These are phyloP conservation scores for Olyra latifolia DNA, from an alignment of 176 grass and related monocot genomes.

Conservation along the genomic window DNA sequence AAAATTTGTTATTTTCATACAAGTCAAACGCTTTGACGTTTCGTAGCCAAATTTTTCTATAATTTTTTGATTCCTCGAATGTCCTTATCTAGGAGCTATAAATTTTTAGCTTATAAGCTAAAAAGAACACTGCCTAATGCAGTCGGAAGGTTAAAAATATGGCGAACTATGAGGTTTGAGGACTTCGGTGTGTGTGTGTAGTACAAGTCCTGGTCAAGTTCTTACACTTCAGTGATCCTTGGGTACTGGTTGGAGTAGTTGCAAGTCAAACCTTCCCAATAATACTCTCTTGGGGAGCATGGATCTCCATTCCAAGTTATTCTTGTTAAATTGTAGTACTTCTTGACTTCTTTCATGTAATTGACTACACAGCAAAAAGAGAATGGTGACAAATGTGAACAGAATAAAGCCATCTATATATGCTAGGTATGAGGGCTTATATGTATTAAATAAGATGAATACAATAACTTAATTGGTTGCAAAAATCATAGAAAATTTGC, in stretches of 20 bases:
- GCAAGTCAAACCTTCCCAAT: conserved; percentile 27
- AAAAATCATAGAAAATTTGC: too few relatives aligned
- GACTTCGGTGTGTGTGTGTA: too few relatives aligned
- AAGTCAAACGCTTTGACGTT: too few relatives aligned
- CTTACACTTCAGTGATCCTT: conserved; percentile 12
- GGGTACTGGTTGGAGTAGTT: conserved; percentile 11
- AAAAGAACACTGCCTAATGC: too few relatives aligned
- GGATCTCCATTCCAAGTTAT: conserved; percentile 38
- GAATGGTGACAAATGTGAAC: not conserved
- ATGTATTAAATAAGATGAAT: not conserved
- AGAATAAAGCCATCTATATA: not conserved
- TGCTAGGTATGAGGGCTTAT: not conserved
- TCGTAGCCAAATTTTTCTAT: too few relatives aligned
- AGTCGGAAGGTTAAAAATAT: not conserved
- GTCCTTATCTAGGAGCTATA: too few relatives aligned
- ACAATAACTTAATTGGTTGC: not conserved
- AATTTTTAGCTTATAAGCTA: too few relatives aligned
- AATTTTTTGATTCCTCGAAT: too few relatives aligned
- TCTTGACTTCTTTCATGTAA: conserved; percentile 5
- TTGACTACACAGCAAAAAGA: not conserved
- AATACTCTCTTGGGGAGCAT: conserved; percentile 27
- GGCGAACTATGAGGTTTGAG: not conserved
- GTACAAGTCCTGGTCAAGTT: not conserved
- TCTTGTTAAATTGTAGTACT: not conserved
- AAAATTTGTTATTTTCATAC: too few relatives aligned